A percentile compares a stretch with the other conserved stretches of the same genome.
phyloP scores from a whole-genome alignment of 2,329 filamentous ascomycete species.

The Ophiocordyceps australis region DNA sequence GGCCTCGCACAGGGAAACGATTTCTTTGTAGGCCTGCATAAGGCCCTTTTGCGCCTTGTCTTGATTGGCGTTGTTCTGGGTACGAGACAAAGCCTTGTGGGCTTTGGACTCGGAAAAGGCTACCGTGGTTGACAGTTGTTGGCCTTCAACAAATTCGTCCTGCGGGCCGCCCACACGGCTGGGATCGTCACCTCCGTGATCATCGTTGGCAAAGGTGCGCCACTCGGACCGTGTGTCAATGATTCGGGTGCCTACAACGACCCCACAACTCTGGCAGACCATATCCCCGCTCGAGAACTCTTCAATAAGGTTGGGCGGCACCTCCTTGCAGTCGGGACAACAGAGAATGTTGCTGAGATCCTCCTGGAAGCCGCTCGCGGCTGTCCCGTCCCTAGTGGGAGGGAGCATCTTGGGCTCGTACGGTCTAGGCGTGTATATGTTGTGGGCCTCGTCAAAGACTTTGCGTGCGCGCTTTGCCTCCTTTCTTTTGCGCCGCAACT shows the following conservation, averaged over 20 bases:
- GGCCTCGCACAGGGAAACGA: conserved; percentile 70
- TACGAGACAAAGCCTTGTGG: conserved; percentile 59
- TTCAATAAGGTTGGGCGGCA: conserved; percentile 82
- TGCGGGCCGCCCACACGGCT: conserved; percentile 93
- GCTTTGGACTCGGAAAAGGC: conserved; percentile 61
- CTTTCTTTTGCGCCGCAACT: conserved; percentile 14
- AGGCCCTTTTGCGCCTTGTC: conserved; percentile 75
- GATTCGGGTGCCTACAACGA: conserved; percentile 78
- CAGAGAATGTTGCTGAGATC: conserved; percentile 75
- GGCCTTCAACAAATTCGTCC: conserved; percentile 77
- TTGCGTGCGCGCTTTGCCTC: conserved; percentile 16
- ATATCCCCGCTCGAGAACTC: conserved; percentile 87
- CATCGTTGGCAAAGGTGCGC: conserved; percentile 97
- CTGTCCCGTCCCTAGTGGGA: conserved; percentile 13
- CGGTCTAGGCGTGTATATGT: conserved; percentile 22
- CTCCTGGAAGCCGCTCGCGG: conserved; percentile 41
- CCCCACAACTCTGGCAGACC: conserved; percentile 79
- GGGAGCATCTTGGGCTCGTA: conserved; percentile 28
- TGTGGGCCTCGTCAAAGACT: conserved; percentile 20
- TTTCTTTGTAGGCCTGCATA: conserved; percentile 75
- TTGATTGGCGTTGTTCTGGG: conserved; percentile 68
- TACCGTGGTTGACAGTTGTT: conserved; percentile 77
- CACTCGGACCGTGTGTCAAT: conserved; percentile 95
- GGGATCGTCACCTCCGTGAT: conserved; percentile 89
- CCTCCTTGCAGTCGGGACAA: conserved; percentile 81